Percentiles rank a stretch among this genome's conserved stretches.
Conservation (phyloP, 2,329 filamentous ascomycete species). For the Septoria linicola region DNA sequence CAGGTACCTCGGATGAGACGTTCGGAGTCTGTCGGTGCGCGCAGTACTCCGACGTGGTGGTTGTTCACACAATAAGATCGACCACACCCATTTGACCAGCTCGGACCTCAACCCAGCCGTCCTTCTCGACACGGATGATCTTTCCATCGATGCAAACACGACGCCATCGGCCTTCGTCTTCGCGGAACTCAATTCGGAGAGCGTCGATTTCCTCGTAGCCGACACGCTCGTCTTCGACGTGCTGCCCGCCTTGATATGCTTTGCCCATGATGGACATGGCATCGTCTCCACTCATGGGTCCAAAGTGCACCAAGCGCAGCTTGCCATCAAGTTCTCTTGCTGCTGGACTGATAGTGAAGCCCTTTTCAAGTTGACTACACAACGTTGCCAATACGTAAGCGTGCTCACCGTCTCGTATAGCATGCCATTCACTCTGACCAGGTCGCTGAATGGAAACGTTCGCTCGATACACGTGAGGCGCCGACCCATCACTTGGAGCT, state of each 20-base stretch:
- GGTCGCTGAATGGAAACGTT: constrained; percentile 47
- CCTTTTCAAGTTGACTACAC: constrained; percentile 77
- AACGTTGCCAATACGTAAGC: constrained; percentile 74
- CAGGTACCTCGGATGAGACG: too few relatives aligned
- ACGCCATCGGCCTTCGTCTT: constrained; percentile 72
- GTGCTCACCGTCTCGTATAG: constrained; percentile 52
- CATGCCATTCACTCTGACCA: constrained; percentile 32
- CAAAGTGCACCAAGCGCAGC: constrained; percentile 74
- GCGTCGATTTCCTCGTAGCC: constrained; percentile 70
- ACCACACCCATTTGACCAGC: constrained; percentile 47
- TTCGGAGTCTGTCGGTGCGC: background rate
- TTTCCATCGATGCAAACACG: constrained; percentile 90
- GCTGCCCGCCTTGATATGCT: constrained; percentile 58
- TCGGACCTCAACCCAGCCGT: constrained; percentile 68
- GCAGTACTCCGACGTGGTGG: too few relatives aligned
- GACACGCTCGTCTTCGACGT: constrained; percentile 58
- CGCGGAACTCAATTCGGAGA: constrained; percentile 64
- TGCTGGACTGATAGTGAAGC: constrained; percentile 76
- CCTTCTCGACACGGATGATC: constrained; percentile 70
- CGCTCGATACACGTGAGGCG: constrained; percentile 58
- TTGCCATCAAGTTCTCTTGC: constrained; percentile 69
- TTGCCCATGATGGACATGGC: constrained; percentile 74
- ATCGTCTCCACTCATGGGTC: constrained; percentile 60
- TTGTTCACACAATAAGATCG: constrained; percentile 31
- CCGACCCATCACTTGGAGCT: constrained; percentile 53